Evolutionary conservation across 2,329 filamentous ascomycete species (phyloP), one percentile per base, ranked within the genome.

Genomic region (Volutella citrinella): DNA sequence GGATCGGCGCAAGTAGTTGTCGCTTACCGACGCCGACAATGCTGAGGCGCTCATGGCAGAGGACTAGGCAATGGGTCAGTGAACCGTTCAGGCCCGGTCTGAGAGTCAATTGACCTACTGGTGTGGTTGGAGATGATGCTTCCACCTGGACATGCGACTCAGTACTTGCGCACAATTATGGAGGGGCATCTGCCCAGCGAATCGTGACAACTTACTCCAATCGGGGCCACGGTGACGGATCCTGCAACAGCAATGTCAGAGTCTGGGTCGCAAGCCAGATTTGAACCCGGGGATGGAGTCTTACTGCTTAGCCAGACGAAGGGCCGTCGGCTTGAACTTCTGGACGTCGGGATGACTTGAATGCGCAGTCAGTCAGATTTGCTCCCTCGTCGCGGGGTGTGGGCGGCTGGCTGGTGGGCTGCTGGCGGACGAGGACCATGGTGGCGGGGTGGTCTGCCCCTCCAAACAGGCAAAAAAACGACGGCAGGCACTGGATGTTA

Each of bases 141-240:
- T 65, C 93, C 93, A 61, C 89, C 87, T 93, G 54, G 19, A 33
- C 30, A 50, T 40, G 42, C 48, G 46, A 50, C 44, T 61, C 53
- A 58, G 49, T 52, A 54, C 50, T 52, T 48, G 48, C 25, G 38
- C 25, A 38, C 32, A n/a, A n/a, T n/a, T n/a, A n/a, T n/a, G n/a
- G n/a, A n/a, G n/a, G n/a, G n/a, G n/a, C n/a, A n/a, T n/a, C n/a
- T n/a, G n/a, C n/a, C n/a, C n/a, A n/a, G n/a, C n/a, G n/a, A n/a
- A n/a, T n/a, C n/a, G n/a, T n/a, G n/a, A n/a, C 33, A 29, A 79
- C 86, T 84, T 73, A 93, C 88, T 95, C 93, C 93, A 98, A 74
- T 98, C 93, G 57, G 93, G 93, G 54, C 93, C 93, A 66, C 93
- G 84, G 69, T 98, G 93, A 56, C 94, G 89, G 60, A 96, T 79